These are phyloP conservation scores for Ustilago lituana DNA, from an alignment of 1,284 basidiomycete genomes.

Conservation along the genomic window DNA sequence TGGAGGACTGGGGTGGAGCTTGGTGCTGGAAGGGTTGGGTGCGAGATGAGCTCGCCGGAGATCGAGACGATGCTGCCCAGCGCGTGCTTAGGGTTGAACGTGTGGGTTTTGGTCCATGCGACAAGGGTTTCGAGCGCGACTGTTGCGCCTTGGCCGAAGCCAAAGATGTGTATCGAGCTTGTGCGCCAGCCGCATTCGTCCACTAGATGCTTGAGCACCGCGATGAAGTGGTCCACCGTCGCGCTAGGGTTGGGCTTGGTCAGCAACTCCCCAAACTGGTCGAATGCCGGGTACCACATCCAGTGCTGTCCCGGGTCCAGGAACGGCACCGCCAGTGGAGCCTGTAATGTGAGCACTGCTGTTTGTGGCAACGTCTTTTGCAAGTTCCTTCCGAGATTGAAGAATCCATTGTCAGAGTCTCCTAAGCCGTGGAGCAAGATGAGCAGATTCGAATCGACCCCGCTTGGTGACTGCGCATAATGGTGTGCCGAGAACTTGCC, in stretches of 20 bases:
- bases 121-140: slow-evolving; percentile 78
- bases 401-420: slow-evolving; percentile 81
- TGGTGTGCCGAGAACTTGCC: slow-evolving; percentile 20
- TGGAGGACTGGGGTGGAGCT: slow-evolving; percentile 29
- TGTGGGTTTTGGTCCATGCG: slow-evolving; percentile 69
- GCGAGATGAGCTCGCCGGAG: slow-evolving; percentile 42
- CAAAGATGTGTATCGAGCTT: slow-evolving; percentile 81
- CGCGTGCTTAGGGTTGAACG: neutral
- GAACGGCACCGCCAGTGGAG: slow-evolving; percentile 82
- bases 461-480: slow-evolving; percentile 78
- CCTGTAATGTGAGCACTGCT: slow-evolving; percentile 80
- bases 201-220: slow-evolving; percentile 73
- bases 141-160: slow-evolving; percentile 87
- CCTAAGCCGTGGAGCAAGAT: slow-evolving; percentile 88
- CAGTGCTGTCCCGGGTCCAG: slow-evolving; percentile 71
- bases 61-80: slow-evolving; percentile 44
- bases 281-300: slow-evolving; percentile 89
- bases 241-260: slow-evolving; percentile 77
- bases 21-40: slow-evolving; percentile 15
- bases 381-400: slow-evolving; percentile 76
- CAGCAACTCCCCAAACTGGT: slow-evolving; percentile 76
- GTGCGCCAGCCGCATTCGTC: slow-evolving; percentile 75
- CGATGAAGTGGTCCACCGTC: slow-evolving; percentile 73
- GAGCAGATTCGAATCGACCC: slow-evolving; percentile 84
- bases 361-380: slow-evolving; percentile 80